Evolutionary conservation across 306 rosid genomes (phyloP).

Genomic region (Citrullus mucosospermus): DNA sequence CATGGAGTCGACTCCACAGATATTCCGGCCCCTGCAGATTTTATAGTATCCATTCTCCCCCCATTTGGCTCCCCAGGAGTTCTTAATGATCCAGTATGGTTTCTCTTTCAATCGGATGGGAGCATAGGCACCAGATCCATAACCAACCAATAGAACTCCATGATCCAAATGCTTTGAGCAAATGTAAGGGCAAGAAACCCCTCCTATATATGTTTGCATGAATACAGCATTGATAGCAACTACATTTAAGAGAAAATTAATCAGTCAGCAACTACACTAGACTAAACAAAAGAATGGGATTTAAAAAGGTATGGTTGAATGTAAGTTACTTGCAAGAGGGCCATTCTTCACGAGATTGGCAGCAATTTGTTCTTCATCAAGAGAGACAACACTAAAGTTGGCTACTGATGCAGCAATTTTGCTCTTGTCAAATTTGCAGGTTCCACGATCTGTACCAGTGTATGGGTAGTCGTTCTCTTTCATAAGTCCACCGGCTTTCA

Average conservation of each 20-base stretch:
- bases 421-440: conserved; percentile 67
- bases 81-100: conserved; percentile 89
- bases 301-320: not conserved
- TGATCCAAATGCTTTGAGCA: conserved; percentile 70
- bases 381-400: conserved; percentile 84
- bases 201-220: conserved; percentile 88
- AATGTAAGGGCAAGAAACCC: conserved; percentile 92
- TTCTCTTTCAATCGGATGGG: conserved; percentile 77
- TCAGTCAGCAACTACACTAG: not conserved
- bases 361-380: conserved; percentile 82
- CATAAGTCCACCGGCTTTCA: conserved; percentile 90
- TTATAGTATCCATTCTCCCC: conserved; percentile 91
- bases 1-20: conserved; percentile 88
- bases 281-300: not conserved
- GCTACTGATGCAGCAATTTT: conserved; percentile 80
- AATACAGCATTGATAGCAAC: conserved; percentile 91
- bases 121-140: conserved; percentile 66
- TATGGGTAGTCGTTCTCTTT: conserved; percentile 86
- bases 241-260: conserved; percentile 19
- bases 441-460: conserved; percentile 58
- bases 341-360: conserved; percentile 92
- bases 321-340: conserved; percentile 69
- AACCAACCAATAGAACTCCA: conserved; percentile 84
- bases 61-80: conserved; percentile 93
- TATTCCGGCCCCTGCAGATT: conserved; percentile 70